Base-by-base conservation (phyloP, 371 early-diverging fungal genomes). In the Syncephalastrum sp. region DNA sequence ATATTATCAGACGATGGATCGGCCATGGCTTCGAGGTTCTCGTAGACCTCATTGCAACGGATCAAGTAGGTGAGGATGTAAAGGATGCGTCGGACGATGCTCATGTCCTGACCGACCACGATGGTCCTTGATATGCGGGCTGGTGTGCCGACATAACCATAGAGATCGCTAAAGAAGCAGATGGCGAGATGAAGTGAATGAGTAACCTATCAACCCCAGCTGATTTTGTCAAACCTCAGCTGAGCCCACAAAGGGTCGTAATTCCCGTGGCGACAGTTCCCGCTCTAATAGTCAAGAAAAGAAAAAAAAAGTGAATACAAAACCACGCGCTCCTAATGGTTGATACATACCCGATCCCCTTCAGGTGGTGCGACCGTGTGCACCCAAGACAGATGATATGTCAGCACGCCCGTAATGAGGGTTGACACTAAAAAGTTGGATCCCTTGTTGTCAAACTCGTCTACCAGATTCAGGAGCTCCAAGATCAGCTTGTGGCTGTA, bases 181-280 rank as follows among this genome's bases (percentile, higher is more conserved):
- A 33, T 1, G 7, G 29, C 0, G 1, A 21, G 21, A 21, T 21
- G 21, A 10, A 0, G 10, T 12, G 10, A 10, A 10, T 53, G 24
- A 16, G 44, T 61, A 19, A 19, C 53, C 42, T 14, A 13, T 50
- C n/a, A 53, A 48, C 41, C 41, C 38, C 48, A 33, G 5, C 48
- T 23, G 5, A 14, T 46, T 47, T 38, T 24, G 15, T 25, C 50
- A 50, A 61, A 81, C 77, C 79, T 84, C 29, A 84, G 57, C 62
- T 86, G 87, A 17, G 87, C 87, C 87, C 87, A 86, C 13, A 86
- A 56, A 10, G 87, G 87, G 63, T 86, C 83, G 54, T 86, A 86
- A 7, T 77, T 79, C 33, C 84, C 82, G 52, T 82, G 76, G 16
- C 74, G 72, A 56, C 66, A 75, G 33, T 64, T 67, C 38, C 63